phyloP scores from a whole-genome alignment of 116 monocot genomes.

The Papilionanthe hybrid region DNA sequence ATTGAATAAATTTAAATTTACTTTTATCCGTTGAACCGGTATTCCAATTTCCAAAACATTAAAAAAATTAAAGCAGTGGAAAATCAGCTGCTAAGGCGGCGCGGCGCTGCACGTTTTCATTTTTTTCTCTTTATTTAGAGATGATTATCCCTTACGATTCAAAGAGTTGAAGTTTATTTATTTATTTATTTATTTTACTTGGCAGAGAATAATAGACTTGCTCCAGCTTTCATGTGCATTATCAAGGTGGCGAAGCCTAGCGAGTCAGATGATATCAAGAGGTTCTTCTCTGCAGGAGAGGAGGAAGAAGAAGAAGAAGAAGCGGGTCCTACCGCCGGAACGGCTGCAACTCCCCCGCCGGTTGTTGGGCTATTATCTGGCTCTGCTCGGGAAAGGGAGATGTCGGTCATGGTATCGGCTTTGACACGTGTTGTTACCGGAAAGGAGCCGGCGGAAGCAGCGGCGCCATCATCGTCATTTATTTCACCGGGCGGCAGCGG shows the following conservation, averaged over 20 bases:
- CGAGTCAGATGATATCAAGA: conserved; percentile 14
- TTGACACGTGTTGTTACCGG: conserved; percentile 37
- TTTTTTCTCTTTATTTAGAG: neutral
- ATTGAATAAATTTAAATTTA: too few species aligned
- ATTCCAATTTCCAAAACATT: neutral
- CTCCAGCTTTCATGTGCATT: conserved; percentile 1
- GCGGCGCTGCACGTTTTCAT: neutral
- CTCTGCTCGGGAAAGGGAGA: conserved; percentile 27
- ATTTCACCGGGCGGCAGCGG: neutral
- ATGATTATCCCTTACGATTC: neutral
- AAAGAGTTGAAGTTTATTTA: neutral
- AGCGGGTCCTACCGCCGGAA: neutral
- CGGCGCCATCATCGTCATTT: neutral
- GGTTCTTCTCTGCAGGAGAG: conserved; percentile 14
- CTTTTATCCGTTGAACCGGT: too few species aligned
- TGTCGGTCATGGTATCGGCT: conserved; percentile 58
- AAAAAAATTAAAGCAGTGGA: neutral
- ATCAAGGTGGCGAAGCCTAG: conserved; percentile 18
- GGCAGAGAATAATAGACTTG: neutral
- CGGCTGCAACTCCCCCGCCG: neutral
- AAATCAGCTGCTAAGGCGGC: neutral
- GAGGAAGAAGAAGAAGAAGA: neutral
- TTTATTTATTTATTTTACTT: neutral
- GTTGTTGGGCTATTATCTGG: neutral
- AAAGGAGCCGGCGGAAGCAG: neutral